Conservation (phyloP, 768 basidiomycete species). For the Tricholoma sp. region DNA sequence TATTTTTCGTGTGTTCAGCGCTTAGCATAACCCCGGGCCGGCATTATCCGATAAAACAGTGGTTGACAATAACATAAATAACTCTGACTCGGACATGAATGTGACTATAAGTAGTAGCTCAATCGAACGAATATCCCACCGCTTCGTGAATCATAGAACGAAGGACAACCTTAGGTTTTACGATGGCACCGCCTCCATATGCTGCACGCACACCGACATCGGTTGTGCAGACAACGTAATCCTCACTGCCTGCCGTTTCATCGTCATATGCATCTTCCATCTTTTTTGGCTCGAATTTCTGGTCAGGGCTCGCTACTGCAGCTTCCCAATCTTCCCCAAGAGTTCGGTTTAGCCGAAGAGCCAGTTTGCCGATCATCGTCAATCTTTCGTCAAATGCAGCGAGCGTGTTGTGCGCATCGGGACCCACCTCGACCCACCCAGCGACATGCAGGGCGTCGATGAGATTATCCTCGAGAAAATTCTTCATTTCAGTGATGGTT, state of each 20-base stretch:
- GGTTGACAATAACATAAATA: too few species aligned
- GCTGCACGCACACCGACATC: constrained; percentile 25
- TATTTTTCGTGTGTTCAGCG: neutral
- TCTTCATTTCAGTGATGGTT: constrained; percentile 10
- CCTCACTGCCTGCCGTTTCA: constrained; percentile 9
- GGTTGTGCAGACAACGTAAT: constrained; percentile 27
- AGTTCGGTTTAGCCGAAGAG: constrained; percentile 27
- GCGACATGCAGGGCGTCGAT: constrained; percentile 2
- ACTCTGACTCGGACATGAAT: too few species aligned
- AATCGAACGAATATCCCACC: constrained; percentile 2
- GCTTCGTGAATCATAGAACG: constrained; percentile 11
- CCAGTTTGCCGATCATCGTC: constrained; percentile 23
- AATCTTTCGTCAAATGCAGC: constrained; percentile 8
- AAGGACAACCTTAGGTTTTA: constrained; percentile 28
- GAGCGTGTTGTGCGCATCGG: constrained; percentile 1
- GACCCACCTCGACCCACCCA: neutral
- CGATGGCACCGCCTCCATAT: constrained; percentile 7
- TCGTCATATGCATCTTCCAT: constrained; percentile 27
- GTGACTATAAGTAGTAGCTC: neutral
- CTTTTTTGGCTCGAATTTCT: constrained; percentile 19
- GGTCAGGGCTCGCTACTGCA: constrained; percentile 20
- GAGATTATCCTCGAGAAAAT: constrained; percentile 17
- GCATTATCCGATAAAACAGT: too few species aligned
- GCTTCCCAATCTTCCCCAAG: constrained; percentile 23
- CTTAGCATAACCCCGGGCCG: too few species aligned